Base-by-base conservation (phyloP, 495 filamentous ascomycete genomes). In the Ramalina intermedia region DNA sequence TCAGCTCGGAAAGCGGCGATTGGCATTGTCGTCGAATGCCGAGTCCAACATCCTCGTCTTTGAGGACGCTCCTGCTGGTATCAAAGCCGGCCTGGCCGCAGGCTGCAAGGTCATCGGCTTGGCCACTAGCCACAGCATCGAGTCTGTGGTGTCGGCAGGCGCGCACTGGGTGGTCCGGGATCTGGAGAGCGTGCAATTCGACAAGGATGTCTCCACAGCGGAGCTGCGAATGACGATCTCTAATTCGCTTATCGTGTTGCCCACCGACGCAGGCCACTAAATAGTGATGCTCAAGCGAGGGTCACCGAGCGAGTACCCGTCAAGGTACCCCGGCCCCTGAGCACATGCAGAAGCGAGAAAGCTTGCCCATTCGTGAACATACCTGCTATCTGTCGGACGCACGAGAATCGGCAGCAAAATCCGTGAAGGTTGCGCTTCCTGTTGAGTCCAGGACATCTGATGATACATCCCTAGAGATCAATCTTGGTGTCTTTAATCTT, bases 61-160 rank as follows among this genome's bases (percentile, higher is more conserved):
- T 6, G 91, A 98, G 63, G 91, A 98, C 65, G 82, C 84, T 43
- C 90, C 91, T 0, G 87, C 89, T n/a, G 91, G 91, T 3, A 89
- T 96, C 52, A 68, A 65, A 43, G 81, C 89, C 17, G 90, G 91
- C 20, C 94, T 91, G 65, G 85, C 79, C 1, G 90, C 91, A 2
- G 87, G 86, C 2, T 96, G 86, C 66, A 79, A 78, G 60, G 91
- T 98, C 4, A 65, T 94, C 39, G 89, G 80, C n/a, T 63, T 98
- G 29, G 79, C 82, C 41, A 96, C 90, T 38, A 89, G 84, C 41
- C 90, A 98, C 64, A 74, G 76, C 18, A 66, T 79, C 37, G 77
- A 78, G 55, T 73, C 88, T 63, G 69, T 96, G 20, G 56, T 70
- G 47, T 74, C 70, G 24, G 84, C 86, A 11, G 82, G 76, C 9